phyloP scores from a whole-genome alignment of 2,329 filamentous ascomycete genomes.

The Aspergillus clavatus region DNA sequence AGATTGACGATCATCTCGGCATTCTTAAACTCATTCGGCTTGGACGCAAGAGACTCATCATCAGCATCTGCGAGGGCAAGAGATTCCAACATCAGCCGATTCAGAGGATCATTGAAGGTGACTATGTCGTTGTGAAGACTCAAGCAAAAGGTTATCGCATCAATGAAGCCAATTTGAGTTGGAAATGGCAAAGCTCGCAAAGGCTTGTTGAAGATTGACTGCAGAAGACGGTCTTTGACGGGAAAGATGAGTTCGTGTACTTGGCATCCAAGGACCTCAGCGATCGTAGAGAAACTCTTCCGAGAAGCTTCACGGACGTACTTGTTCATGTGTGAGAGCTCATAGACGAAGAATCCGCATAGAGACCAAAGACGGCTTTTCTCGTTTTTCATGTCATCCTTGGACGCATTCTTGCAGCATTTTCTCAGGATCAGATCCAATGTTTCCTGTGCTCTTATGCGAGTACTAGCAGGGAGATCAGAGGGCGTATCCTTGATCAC shows the following conservation, averaged over 20 bases:
- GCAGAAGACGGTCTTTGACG: slow-evolving; percentile 82
- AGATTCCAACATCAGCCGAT: slow-evolving; percentile 86
- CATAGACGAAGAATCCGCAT: slow-evolving; percentile 78
- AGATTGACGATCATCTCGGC: slow-evolving; percentile 89
- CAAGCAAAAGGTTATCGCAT: slow-evolving; percentile 94
- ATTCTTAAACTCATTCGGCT: slow-evolving; percentile 90
- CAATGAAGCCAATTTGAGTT: slow-evolving; percentile 96
- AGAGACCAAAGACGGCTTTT: slow-evolving; percentile 67
- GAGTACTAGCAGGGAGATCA: slow-evolving; percentile 85
- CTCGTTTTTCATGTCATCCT: slow-evolving; percentile 68
- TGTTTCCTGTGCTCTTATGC: slow-evolving; percentile 75
- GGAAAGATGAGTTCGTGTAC: slow-evolving; percentile 85
- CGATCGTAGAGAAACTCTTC: slow-evolving; percentile 72
- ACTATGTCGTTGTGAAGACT: slow-evolving; percentile 84
- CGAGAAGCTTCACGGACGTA: slow-evolving; percentile 87
- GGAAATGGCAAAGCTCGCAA: slow-evolving; percentile 86
- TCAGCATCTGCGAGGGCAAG: slow-evolving; percentile 90
- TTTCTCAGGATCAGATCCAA: slow-evolving; percentile 72
- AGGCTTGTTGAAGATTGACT: slow-evolving; percentile 92
- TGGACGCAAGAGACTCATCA: slow-evolving; percentile 86
- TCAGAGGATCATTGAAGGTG: slow-evolving; percentile 85
- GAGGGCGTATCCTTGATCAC: slow-evolving; percentile 98
- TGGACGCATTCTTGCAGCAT: slow-evolving; percentile 73
- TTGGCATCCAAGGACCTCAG: slow-evolving; percentile 69
- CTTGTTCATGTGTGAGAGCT: slow-evolving; percentile 92